Base-by-base conservation (phyloP, 2,329 filamentous ascomycete species). In the Grosmannia clavigera region DNA sequence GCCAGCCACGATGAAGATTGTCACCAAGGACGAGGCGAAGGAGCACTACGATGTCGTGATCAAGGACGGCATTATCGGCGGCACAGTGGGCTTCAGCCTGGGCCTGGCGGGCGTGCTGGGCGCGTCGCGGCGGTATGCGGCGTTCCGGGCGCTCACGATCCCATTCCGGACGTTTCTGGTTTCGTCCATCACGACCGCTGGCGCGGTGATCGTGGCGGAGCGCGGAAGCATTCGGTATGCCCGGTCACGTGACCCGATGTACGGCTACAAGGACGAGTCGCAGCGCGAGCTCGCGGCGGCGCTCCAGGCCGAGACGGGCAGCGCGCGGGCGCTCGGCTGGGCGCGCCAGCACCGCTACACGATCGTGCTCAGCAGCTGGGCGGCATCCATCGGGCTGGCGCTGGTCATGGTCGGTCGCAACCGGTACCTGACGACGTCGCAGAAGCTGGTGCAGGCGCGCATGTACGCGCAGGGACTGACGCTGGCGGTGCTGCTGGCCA, bases 381-480 rank as follows among this genome's bases (percentile, higher is more conserved):
- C 92, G 16, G 87, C 86, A 48, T 85, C 84, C 67, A 92, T 96
- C 84, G 84, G 80, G 61, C 73, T 86, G 51, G 86, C 89, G 5
- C 81, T 94, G 65, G 83, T 79, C 60, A 71, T 95, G 35, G 90
- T 96, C 64, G 84, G 87, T 69, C 83, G 90, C 64, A 90, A 90
- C 71, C 85, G 82, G 65, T 88, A 86, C 70, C 78, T 95, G 55
- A 83, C 81, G 57, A 85, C 84, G 2, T 76, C 81, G 62, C 92
- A 96, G 78, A 96, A 96, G 80, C 76, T 96, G 27, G 92, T 96
- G 19, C 92, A 96, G 79, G 92, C 91, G 29, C 86, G 92, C 81
- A 87, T 96, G 65, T 96, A 96, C 74, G 92, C 92, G 3, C 92
- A 96, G 77, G 90, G 88, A 6, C 76, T 95, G 67, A 95, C 92